Base-by-base conservation (phyloP, 139 green algal genomes). In the Picocystis salinarum region DNA sequence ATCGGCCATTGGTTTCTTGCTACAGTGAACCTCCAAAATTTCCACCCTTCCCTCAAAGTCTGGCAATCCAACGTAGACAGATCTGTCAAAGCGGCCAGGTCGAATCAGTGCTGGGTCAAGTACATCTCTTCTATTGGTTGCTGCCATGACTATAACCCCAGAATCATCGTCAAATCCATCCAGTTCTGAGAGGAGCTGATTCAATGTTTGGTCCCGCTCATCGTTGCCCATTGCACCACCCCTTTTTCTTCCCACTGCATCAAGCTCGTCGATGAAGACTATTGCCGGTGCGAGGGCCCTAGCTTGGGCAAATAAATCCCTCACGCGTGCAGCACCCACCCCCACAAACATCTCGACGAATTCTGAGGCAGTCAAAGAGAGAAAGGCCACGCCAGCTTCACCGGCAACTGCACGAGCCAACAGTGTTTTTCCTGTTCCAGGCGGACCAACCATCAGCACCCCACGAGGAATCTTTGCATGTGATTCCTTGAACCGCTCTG, bases 261-360 rank as follows among this genome's bases (percentile, higher is more conserved):
- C 88, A 49, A 98, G 69, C 68, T 98, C 88, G 40, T 98, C 88
- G 39, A 98, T 91, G 61, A 99, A 99, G n/a, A 99, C 67, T 6
- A 96, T 74, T 33, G 67, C 77, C 17, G 84, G 77, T 15, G 70
- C 55, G 10, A 50, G 44, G 61, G 85, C 82, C 37, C 82, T 69
- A 1, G 85, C 85, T 62, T 93, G 77, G 0, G 77, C 73, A 71
- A 96, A 96, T 39, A 96, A 77, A 55, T 97, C 89, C 17, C 89
- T 60, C 17, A 95, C 76, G 40, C 86, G 61, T 2, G 74, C 89
- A 6, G 85, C 85, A 6, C 85, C 85, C 2, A 85, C 65, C 3
- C 85, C 85, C 27, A 98, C 86, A 69, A 92, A 98, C 75, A 98
- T 74, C 71, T 98, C 88, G 47, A 95, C 84, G 70, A 98, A 96